Evolutionary conservation across 2,329 filamentous ascomycete species (phyloP).

Genomic region (Phyllosticta citriasiana): DNA sequence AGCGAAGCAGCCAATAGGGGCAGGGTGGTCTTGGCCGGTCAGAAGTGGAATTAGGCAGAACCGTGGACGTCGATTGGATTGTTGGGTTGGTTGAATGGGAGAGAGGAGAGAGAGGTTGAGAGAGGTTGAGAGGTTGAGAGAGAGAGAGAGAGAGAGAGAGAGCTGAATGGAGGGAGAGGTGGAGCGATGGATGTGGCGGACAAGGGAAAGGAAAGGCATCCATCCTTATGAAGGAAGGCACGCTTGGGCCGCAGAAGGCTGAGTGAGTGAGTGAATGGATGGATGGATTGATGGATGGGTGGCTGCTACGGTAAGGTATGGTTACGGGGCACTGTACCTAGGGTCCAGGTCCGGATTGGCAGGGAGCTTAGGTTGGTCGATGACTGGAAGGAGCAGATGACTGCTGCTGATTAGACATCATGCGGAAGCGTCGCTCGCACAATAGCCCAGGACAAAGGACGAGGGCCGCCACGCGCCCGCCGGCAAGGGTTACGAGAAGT

Average conservation of each 20-base stretch:
- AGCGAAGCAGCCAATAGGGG: slow-evolving; percentile 6
- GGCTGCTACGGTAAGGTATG: too few species aligned
- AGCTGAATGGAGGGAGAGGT: neutral
- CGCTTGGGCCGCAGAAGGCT: slow-evolving; percentile 1
- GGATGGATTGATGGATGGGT: neutral
- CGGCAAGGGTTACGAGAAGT: slow-evolving; percentile 4
- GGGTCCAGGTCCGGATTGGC: neutral
- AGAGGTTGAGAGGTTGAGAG: too few species aligned
- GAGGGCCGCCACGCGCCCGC: slow-evolving; percentile 4
- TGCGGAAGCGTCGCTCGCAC: slow-evolving; percentile 8
- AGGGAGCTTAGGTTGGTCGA: slow-evolving; percentile 3
- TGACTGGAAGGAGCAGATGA: slow-evolving; percentile 10
- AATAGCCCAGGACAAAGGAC: slow-evolving; percentile 9
- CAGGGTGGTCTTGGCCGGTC: slow-evolving; percentile 6
- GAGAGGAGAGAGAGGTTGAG: neutral
- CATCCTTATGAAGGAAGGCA: slow-evolving; percentile 7
- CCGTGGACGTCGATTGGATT: neutral
- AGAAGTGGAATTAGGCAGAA: slow-evolving; percentile 7
- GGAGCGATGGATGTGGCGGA: slow-evolving; percentile 1
- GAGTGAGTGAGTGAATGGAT: neutral
- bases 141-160: neutral
- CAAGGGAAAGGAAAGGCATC: neutral
- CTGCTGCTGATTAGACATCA: slow-evolving; percentile 9
- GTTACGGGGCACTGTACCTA: too few species aligned
- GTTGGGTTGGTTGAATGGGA: neutral